Conservation (phyloP, 78 protist genomes). For the Cavenderia fasciculata region DNA sequence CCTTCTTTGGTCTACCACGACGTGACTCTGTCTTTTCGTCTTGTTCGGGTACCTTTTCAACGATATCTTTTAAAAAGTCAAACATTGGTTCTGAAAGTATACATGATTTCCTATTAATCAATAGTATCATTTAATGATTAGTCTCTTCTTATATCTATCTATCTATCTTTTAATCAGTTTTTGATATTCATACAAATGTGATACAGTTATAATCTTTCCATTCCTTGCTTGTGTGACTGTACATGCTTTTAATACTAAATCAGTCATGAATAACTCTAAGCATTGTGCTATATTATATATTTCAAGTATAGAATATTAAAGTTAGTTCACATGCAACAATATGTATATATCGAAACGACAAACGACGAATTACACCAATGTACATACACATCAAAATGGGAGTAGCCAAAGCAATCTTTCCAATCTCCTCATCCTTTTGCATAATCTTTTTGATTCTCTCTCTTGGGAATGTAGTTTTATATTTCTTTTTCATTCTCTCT, state of each 20-base stretch:
- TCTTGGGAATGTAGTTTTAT: conserved; percentile 72
- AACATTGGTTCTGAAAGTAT: conserved; percentile 45
- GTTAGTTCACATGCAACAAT: too few relatives aligned
- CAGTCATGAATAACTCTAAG: conserved; percentile 74
- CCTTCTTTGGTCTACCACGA: conserved; percentile 17
- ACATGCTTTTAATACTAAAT: conserved; percentile 49
- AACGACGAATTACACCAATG: neutral
- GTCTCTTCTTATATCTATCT: neutral
- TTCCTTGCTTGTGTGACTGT: conserved; percentile 48
- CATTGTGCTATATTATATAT: conserved; percentile 76
- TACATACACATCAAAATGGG: conserved; percentile 71
- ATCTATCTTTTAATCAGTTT: neutral
- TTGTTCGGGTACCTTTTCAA: conserved; percentile 40
- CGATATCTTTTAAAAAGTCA: conserved; percentile 60
- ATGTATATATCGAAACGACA: neutral
- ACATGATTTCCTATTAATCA: conserved; percentile 16
- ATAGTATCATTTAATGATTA: neutral
- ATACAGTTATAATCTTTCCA: conserved; percentile 37
- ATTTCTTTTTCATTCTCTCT: conserved; percentile 63
- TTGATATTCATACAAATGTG: conserved; percentile 44
- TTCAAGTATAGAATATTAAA: too few relatives aligned
- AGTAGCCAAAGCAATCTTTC: conserved; percentile 70
- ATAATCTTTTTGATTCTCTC: conserved; percentile 80
- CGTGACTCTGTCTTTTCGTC: conserved; percentile 17
- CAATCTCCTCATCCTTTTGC: conserved; percentile 84